Conservation (phyloP, 345 rosid genomes). For the Stellera chamaejasme region DNA sequence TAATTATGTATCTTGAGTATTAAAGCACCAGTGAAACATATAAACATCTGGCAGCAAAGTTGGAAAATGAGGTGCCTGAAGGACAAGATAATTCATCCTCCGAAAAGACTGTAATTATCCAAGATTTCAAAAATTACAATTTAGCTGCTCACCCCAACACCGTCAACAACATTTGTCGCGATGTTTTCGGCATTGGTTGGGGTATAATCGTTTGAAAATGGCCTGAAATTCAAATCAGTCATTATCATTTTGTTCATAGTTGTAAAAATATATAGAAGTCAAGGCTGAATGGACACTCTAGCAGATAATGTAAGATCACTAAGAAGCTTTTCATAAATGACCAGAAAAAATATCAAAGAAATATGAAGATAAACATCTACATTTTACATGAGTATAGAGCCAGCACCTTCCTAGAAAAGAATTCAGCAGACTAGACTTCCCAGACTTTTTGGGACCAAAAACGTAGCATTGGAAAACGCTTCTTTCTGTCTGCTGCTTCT, state of each 20-base stretch:
- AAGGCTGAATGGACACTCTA: too few relatives aligned
- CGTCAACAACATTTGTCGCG: constrained; percentile 58
- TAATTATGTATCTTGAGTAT: too few relatives aligned
- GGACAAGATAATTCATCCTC: neutral
- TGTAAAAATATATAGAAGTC: too few relatives aligned
- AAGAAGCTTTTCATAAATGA: neutral
- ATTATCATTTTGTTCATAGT: too few relatives aligned
- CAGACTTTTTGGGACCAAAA: constrained; percentile 69
- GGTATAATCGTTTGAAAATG: constrained; percentile 39
- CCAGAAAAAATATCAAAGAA: constrained; percentile 1
- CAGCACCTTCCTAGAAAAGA: constrained; percentile 64
- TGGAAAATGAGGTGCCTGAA: constrained; percentile 3
- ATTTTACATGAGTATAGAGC: constrained; percentile 3
- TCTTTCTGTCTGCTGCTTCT: constrained; percentile 66
- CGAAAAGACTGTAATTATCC: neutral
- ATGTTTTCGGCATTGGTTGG: constrained; percentile 37
- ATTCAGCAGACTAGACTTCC: constrained; percentile 62
- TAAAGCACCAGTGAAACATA: too few relatives aligned
- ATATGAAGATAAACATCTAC: constrained; percentile 12
- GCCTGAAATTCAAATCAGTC: constrained; percentile 34
- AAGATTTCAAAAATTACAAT: neutral
- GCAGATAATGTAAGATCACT: too few relatives aligned
- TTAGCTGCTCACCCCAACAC: constrained; percentile 51
- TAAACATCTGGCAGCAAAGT: neutral
- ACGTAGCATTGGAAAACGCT: constrained; percentile 62